Percentiles rank a stretch among this genome's conserved stretches.
Conservation (phyloP, 257 asterid species). For the Solanum ahanhuiri region DNA sequence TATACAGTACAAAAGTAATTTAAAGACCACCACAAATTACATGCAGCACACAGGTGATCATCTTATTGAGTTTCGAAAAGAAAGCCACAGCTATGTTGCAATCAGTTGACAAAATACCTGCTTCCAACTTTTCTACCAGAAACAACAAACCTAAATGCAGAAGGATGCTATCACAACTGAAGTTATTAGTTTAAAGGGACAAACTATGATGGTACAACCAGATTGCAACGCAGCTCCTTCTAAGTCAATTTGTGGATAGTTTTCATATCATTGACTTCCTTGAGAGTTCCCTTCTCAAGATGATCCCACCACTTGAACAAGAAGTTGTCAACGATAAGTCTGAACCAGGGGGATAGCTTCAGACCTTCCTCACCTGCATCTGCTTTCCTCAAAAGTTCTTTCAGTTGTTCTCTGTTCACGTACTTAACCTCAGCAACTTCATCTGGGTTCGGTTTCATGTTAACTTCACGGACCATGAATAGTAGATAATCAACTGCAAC, state of each 20-base stretch:
- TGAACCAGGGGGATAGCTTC: constrained; percentile 89
- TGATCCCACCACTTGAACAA: constrained; percentile 1
- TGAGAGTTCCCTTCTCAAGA: background rate
- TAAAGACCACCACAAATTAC: background rate
- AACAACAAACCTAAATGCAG: background rate
- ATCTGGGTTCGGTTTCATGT: constrained; percentile 73
- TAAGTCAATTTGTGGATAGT: constrained; percentile 66
- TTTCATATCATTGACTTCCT: constrained; percentile 58
- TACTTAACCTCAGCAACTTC: constrained; percentile 72
- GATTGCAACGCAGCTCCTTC: background rate
- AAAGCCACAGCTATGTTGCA: background rate
- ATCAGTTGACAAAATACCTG: background rate
- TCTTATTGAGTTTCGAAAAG: background rate
- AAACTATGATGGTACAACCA: background rate
- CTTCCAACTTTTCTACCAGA: background rate
- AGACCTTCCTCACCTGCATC: constrained; percentile 78
- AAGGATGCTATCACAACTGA: background rate
- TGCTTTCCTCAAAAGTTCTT: constrained; percentile 67
- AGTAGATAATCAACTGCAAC: constrained; percentile 90
- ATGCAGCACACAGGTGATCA: background rate
- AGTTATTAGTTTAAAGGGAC: background rate
- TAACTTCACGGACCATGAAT: constrained; percentile 72
- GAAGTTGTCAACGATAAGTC: constrained; percentile 67
- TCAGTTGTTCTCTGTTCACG: constrained; percentile 52
- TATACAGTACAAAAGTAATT: background rate